phyloP scores from a whole-genome alignment of 1,284 basidiomycete species.

The Earliella scabrosa region DNA sequence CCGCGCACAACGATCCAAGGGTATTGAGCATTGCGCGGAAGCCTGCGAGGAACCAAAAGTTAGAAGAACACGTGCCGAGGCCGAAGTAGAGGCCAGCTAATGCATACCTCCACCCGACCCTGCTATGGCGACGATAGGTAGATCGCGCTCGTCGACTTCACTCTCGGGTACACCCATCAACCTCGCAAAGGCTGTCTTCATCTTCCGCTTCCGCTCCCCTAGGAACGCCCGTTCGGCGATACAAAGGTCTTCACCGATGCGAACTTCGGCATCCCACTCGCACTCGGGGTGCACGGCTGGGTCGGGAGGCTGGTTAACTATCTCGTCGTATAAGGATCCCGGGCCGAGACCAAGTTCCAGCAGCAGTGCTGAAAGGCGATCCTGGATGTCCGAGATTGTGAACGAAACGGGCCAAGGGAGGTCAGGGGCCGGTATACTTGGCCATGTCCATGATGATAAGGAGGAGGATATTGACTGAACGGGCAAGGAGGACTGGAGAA shows the following conservation, averaged over 20 bases:
- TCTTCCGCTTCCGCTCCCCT: constrained; percentile 36
- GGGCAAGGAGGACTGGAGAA: constrained; percentile 31
- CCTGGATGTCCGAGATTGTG: constrained; percentile 31
- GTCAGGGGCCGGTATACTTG: constrained; percentile 26
- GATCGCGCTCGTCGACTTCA: constrained; percentile 43
- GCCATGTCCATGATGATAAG: constrained; percentile 37
- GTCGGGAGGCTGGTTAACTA: constrained; percentile 37
- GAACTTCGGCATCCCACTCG: constrained; percentile 45
- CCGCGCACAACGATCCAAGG: constrained; percentile 40
- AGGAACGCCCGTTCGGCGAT: constrained; percentile 42
- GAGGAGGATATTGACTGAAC: constrained; percentile 30
- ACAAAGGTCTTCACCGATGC: constrained; percentile 42
- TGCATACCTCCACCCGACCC: constrained; percentile 43
- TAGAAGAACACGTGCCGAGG: no score
- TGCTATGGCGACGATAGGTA: constrained; percentile 46
- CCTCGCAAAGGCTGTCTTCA: constrained; percentile 39
- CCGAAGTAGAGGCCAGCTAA: no score
- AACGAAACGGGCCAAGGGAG: constrained; percentile 38
- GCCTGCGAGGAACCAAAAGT: no score
- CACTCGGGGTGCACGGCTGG: constrained; percentile 40
- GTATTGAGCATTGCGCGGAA: constrained; percentile 48
- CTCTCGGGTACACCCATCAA: constrained; percentile 38
- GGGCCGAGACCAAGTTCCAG: constrained; percentile 41
- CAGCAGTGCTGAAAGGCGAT: constrained; percentile 35
- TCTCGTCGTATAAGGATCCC: constrained; percentile 40